A percentile compares a stretch with the other conserved stretches of the same genome.
phyloP scores from a whole-genome alignment of 2,329 filamentous ascomycete genomes.

The Ceratocystis papillata region DNA sequence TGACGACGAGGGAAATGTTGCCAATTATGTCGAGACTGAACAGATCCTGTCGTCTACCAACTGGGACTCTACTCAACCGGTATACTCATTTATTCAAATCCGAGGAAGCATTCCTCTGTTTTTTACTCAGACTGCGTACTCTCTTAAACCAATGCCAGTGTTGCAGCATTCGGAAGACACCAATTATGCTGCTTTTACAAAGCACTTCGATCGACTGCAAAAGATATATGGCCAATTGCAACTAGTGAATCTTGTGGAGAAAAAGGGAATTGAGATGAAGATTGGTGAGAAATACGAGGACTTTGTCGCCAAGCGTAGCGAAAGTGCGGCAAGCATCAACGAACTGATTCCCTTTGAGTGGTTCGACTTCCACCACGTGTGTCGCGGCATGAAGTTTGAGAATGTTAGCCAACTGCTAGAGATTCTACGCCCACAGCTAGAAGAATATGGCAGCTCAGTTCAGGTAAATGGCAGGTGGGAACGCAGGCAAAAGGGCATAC shows the following conservation, averaged over 20 bases:
- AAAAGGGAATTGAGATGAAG: slow-evolving; percentile 67
- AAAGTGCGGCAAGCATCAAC: slow-evolving; percentile 29
- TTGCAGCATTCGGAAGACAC: slow-evolving; percentile 69
- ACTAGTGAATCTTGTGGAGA: slow-evolving; percentile 76
- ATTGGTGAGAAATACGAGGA: slow-evolving; percentile 70
- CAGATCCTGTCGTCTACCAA: slow-evolving; percentile 69
- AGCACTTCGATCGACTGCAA: slow-evolving; percentile 63
- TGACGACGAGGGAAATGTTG: slow-evolving; percentile 77
- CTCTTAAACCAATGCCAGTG: slow-evolving; percentile 75
- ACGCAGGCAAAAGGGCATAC: slow-evolving; percentile 54
- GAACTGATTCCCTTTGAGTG: slow-evolving; percentile 58
- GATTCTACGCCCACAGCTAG: slow-evolving; percentile 55
- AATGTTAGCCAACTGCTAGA: slow-evolving; percentile 76
- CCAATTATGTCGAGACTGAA: slow-evolving; percentile 90
- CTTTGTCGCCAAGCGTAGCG: slow-evolving; percentile 56
- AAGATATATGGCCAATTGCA: slow-evolving; percentile 66
- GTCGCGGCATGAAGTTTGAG: slow-evolving; percentile 94
- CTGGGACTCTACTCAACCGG: slow-evolving; percentile 45
- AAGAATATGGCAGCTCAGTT: slow-evolving; percentile 61
- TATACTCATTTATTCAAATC: slow-evolving; percentile 77
- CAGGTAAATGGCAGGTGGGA: slow-evolving; percentile 37
- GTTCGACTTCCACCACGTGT: slow-evolving; percentile 94
- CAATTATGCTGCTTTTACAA: slow-evolving; percentile 67
- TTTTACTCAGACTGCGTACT: slow-evolving; percentile 90
- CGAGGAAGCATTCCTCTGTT: slow-evolving; percentile 88